Base-by-base conservation (phyloP, 2,329 filamentous ascomycete genomes). In the Exophiala sp. region DNA sequence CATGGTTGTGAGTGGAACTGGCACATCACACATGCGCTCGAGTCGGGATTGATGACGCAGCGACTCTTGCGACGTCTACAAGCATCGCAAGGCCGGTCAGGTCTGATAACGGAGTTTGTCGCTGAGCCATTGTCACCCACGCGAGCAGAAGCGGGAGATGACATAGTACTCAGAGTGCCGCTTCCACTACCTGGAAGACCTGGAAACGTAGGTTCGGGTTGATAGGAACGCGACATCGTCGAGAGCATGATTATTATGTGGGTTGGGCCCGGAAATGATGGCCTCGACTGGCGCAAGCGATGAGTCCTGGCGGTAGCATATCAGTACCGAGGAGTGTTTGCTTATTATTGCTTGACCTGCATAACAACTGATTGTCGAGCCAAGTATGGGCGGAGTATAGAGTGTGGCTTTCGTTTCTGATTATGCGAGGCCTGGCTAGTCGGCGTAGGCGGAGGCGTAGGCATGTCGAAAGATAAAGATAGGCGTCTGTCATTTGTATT, bases 41-140 rank as follows among this genome's bases (percentile, higher is more conserved):
- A 41, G 44, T 57, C 57, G 12, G 55, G 41, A 33, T 54, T 47
- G 44, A 63, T 59, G 46, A 60, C 57, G 53, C 62, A 64, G 46
- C 59, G 62, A 42, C 54, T 59, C 52, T 64, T 61, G 47, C 62
- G 61, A 38, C 59, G 52, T 33, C 62, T 58, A 57, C 62, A 64
- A 14, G 51, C 51, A 40, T 64, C 62, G 50, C 62, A 64, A 12
- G 62, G 61, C 10, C 57, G 50, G 29, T 60, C 57, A 14, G 54
- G 51, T 35, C 57, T 55, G 38, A 51, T 21, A 36, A 33, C 44
- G 18, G 38, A 35, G n/a, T 45, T 33, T 12, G 35, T 40, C 14
- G 55, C 54, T 39, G 39, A 46, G 11, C 35, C 32, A 44, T 39
- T 40, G 42, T 54, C 54, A 20, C 50, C 50, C 47, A 47, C 20